Conservation (phyloP, 2,329 filamentous ascomycete species). For the Ceratocystis papillata region DNA sequence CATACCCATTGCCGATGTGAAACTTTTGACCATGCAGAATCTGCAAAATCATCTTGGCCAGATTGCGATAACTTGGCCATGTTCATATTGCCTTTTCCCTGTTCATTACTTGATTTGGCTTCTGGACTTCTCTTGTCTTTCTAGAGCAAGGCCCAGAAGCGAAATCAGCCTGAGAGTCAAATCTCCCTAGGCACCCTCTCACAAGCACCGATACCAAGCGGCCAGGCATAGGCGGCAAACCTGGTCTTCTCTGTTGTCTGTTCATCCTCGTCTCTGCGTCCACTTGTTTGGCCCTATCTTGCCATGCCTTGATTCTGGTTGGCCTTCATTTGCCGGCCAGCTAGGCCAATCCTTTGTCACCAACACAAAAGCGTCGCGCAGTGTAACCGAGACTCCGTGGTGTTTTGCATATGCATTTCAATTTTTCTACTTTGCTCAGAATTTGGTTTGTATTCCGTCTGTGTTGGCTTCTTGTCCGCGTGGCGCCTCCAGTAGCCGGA, state of each 20-base stretch:
- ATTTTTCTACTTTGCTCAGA: not conserved
- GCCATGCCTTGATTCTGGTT: not conserved
- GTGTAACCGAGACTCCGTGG: conserved; percentile 1
- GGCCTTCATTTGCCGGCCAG: not conserved
- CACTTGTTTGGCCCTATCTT: not conserved
- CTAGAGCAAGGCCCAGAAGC: not conserved
- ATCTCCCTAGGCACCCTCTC: conserved; percentile 1
- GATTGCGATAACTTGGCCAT: not conserved
- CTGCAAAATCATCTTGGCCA: not conserved
- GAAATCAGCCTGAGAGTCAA: not conserved
- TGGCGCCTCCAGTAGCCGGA: conserved; percentile 22
- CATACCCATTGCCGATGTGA: not conserved
- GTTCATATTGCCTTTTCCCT: not conserved
- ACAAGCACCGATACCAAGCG: not conserved
- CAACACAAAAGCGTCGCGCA: not conserved
- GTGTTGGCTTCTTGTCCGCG: not conserved
- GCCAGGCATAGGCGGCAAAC: no score
- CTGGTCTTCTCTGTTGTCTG: no score
- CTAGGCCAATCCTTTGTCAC: not conserved
- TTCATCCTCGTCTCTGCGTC: conserved; percentile 1
- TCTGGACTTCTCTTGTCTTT: not conserved
- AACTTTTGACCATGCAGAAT: conserved; percentile 8
- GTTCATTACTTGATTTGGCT: not conserved
- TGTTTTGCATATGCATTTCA: conserved; percentile 6
- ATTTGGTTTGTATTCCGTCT: conserved; percentile 6